Evolutionary conservation across 805 yeast species (phyloP).

Genomic region (Spathaspora girioi): DNA sequence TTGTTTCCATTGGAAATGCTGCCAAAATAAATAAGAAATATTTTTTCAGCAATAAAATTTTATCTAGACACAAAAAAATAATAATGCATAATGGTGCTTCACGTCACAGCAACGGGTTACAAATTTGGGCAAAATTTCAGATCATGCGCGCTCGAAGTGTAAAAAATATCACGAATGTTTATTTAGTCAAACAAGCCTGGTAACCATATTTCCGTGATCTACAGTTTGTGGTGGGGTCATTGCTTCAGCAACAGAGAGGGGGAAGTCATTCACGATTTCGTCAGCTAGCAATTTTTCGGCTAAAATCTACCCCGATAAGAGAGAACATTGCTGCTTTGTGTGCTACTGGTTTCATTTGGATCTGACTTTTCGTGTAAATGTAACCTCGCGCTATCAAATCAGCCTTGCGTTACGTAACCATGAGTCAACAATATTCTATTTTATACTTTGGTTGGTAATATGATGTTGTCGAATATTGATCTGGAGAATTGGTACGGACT

Average conservation of each 20-base stretch:
- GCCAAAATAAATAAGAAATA: not conserved
- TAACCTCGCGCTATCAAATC: too few relatives aligned
- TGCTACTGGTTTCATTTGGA: not conserved
- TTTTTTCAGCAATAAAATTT: too few relatives aligned
- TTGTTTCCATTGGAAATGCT: not conserved
- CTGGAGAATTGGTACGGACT: too few relatives aligned
- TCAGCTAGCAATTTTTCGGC: not conserved
- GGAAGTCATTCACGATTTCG: too few relatives aligned
- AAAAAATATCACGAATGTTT: too few relatives aligned
- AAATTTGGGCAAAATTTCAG: not conserved
- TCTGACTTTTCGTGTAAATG: not conserved
- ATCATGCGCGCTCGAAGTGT: not conserved
- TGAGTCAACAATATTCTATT: too few relatives aligned
- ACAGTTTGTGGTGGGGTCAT: not conserved
- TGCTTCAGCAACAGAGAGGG: too few relatives aligned
- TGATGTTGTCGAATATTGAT: too few relatives aligned
- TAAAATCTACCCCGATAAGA: not conserved
- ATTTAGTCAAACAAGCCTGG: not conserved
- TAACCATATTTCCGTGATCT: not conserved
- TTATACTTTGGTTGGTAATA: too few relatives aligned
- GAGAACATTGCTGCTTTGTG: not conserved
- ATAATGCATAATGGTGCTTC: too few relatives aligned
- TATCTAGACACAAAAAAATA: too few relatives aligned
- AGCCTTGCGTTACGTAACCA: too few relatives aligned
- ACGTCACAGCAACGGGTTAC: not conserved